These are phyloP conservation scores for Protomyces pachydermus DNA, from an alignment of 1,139 yeast species.

Conservation along the genomic window DNA sequence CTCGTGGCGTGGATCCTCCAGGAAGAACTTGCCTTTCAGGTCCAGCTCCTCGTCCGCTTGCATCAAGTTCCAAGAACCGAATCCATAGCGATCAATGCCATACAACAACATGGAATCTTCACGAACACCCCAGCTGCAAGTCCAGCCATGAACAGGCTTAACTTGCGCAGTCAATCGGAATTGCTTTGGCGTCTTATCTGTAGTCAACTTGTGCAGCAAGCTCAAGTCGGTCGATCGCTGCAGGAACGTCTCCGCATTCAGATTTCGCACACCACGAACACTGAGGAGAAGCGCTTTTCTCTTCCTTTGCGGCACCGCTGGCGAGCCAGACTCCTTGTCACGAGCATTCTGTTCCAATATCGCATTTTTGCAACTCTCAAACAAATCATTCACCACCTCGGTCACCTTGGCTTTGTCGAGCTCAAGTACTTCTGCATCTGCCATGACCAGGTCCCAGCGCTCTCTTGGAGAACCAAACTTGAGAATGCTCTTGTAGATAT, in stretches of 20 bases:
- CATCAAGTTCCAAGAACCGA: slow-evolving; percentile 91
- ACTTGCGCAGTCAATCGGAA: slow-evolving; percentile 60
- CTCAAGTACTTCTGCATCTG: slow-evolving; percentile 82
- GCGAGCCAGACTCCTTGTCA: slow-evolving; percentile 51
- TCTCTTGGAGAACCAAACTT: slow-evolving; percentile 74
- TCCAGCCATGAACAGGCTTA: slow-evolving; percentile 87
- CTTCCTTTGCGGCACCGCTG: slow-evolving; percentile 58
- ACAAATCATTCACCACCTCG: slow-evolving; percentile 67
- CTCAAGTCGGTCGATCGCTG: slow-evolving; percentile 80
- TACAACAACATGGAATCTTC: slow-evolving; percentile 84
- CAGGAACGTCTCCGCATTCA: slow-evolving; percentile 84
- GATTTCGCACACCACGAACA: slow-evolving; percentile 77
- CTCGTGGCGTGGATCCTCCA: slow-evolving; percentile 38
- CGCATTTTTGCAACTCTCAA: slow-evolving; percentile 56
- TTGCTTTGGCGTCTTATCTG: slow-evolving; percentile 52
- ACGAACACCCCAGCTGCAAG: slow-evolving; percentile 71
- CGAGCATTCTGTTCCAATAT: slow-evolving; percentile 63
- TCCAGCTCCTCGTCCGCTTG: slow-evolving; percentile 93
- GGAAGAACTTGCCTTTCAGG: slow-evolving; percentile 72
- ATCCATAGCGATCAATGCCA: slow-evolving; percentile 89
- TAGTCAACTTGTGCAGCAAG: slow-evolving; percentile 53
- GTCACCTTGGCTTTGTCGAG: slow-evolving; percentile 79
- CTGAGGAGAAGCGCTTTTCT: slow-evolving; percentile 86
- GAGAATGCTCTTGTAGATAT: slow-evolving; percentile 75
- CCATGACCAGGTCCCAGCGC: slow-evolving; percentile 82